Evolutionary conservation across 805 yeast species (phyloP).

Genomic region (Saturnispora gosingensis): DNA sequence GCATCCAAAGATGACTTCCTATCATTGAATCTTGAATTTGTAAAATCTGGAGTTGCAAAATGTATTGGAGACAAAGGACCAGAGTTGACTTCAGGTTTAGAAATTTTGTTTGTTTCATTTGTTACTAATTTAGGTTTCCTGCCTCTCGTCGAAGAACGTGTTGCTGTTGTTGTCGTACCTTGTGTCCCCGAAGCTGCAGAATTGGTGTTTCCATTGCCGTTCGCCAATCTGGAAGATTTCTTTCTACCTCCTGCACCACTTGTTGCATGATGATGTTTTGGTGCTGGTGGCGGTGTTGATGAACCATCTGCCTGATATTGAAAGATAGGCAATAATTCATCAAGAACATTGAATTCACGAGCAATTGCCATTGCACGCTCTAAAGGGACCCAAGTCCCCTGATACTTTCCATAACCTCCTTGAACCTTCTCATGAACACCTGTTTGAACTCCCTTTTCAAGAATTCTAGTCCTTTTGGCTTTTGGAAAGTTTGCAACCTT

Average conservation of each 20-base stretch:
- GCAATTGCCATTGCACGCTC: conserved; percentile 67
- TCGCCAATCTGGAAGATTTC: conserved; percentile 8
- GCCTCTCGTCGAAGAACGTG: conserved; percentile 1
- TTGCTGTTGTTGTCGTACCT: conserved; percentile 2
- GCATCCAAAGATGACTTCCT: not conserved
- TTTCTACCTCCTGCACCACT: conserved; percentile 30
- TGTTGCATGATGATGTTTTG: conserved; percentile 60
- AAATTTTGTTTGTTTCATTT: not conserved
- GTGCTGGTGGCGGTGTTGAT: conserved; percentile 48
- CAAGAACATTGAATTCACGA: conserved; percentile 52
- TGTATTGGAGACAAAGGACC: not conserved
- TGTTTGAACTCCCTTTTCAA: conserved; percentile 87
- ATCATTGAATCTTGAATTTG: not conserved
- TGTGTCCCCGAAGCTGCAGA: not conserved
- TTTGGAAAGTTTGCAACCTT: conserved; percentile 92
- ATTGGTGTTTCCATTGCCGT: not conserved
- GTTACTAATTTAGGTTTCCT: not conserved
- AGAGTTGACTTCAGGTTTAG: not conserved
- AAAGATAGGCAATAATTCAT: conserved; percentile 54
- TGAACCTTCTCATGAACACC: conserved; percentile 90
- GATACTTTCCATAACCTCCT: conserved; percentile 96
- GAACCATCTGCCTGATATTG: conserved; percentile 45
- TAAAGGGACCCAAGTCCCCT: conserved; percentile 95
- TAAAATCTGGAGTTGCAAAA: not conserved
- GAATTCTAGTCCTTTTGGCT: conserved; percentile 84